These are phyloP conservation scores for Trichosporon ovoides DNA, from an alignment of 1,284 basidiomycete genomes.

Conservation along the genomic window DNA sequence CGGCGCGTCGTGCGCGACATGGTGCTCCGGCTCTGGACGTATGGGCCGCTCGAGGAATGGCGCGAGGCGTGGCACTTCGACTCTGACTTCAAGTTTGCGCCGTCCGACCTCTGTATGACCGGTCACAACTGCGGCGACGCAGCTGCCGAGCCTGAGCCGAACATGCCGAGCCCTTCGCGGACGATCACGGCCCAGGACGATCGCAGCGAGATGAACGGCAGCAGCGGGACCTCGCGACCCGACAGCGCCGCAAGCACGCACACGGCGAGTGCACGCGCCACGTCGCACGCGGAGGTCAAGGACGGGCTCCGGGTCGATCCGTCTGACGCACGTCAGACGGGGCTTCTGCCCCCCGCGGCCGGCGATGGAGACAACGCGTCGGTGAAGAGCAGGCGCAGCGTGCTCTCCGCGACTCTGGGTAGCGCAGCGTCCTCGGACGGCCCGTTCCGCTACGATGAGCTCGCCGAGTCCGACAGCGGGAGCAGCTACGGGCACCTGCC, in stretches of 20 bases:
- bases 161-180: too few relatives aligned
- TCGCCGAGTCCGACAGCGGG: background rate
- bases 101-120: background rate
- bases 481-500: conserved; percentile 5
- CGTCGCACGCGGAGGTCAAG: background rate
- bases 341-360: background rate
- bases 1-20: background rate
- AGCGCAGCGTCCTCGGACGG: background rate
- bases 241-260: background rate
- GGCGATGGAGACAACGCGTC: background rate
- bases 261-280: background rate
- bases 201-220: background rate
- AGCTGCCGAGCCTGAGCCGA: too few relatives aligned
- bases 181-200: background rate
- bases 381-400: background rate
- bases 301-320: background rate
- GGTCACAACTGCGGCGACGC: background rate
- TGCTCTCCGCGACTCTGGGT: background rate
- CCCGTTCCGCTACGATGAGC: background rate
- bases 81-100: background rate
- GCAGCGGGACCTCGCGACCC: background rate
- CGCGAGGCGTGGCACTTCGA: background rate
- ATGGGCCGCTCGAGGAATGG: background rate
- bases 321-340: background rate
- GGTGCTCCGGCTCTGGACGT: background rate